Evolutionary conservation across 768 basidiomycete genomes (phyloP), one percentile per base, ranked within the genome.

Genomic region (Boletus rex-veris): DNA sequence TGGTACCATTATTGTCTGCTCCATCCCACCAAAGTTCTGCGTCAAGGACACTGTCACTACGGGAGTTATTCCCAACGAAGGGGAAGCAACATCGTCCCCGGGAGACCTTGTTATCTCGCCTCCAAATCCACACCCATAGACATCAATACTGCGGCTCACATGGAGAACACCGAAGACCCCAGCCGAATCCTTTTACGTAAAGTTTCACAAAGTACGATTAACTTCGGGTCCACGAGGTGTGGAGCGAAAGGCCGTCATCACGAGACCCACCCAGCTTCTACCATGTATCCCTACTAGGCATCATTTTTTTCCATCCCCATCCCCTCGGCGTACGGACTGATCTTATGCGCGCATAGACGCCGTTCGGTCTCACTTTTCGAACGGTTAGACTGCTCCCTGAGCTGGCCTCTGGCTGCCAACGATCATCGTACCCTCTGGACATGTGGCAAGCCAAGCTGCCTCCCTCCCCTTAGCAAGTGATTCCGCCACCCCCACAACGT

Each of bases 181-280:
- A 35, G 2, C 33, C 21, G 26, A 26, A 15, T 19, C 12, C 24
- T 49, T 52, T 64, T 56, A 50, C 57, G 59, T 45, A 64, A 59
- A 42, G 60, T 64, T 59, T 52, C 42, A 24, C 53, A 39, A 41
- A 31, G 15, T 11, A 24, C 5, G 57, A 55, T 62, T 48, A 59
- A 42, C 53, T 65, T 59, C 18, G 48, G 4, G 33, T 6, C n/a
- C 60, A 59, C 36, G 55, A 57, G 63, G 63, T 48, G 24, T 14
- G 55, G 62, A 50, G 24, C 43, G 19, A 41, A 41, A 45, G 38
- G 31, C 28, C 31, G 28, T 12, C 40, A 37, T 50, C 60, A 59
- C 52, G 48, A 28, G 62, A 45, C 53, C 21, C 14, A 9, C 9
- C 14, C 46, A 47, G 33, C 59, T 58, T 57, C 43, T 44, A 14